Evolutionary conservation across 805 yeast genomes (phyloP).

Genomic region (Suhomyces canberraensis): DNA sequence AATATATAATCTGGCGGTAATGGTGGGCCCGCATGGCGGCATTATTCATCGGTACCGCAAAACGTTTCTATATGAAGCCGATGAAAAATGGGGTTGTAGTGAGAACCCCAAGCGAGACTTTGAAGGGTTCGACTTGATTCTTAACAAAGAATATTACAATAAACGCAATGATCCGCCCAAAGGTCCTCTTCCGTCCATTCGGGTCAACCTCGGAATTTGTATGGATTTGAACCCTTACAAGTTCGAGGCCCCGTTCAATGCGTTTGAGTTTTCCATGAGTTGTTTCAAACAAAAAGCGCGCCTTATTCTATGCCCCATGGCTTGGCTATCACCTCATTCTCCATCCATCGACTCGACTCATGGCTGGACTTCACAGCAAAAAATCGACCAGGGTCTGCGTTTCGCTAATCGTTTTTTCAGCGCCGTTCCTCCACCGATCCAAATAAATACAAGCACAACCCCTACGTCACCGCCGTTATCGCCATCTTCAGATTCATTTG

Average conservation of each 20-base stretch:
- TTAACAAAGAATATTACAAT: slow-evolving; percentile 19
- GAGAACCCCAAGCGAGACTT: slow-evolving; percentile 64
- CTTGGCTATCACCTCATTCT: slow-evolving; percentile 68
- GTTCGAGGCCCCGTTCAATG: slow-evolving; percentile 74
- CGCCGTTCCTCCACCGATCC: slow-evolving; percentile 2
- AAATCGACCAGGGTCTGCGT: slow-evolving; percentile 7
- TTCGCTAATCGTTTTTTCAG: slow-evolving; percentile 6
- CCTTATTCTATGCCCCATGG: slow-evolving; percentile 75
- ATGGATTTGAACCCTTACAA: slow-evolving; percentile 91
- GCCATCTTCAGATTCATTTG: slow-evolving; percentile 2
- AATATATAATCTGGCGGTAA: slow-evolving; percentile 69
- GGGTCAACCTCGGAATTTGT: slow-evolving; percentile 75
- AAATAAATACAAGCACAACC: background rate
- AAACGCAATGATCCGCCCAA: background rate
- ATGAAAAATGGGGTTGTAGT: slow-evolving; percentile 72
- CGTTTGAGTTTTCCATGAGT: slow-evolving; percentile 64
- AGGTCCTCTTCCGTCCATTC: slow-evolving; percentile 7
- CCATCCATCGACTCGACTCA: slow-evolving; percentile 26
- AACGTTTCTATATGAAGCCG: slow-evolving; percentile 72
- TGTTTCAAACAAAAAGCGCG: slow-evolving; percentile 48
- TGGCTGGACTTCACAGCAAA: slow-evolving; percentile 11
- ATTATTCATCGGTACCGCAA: slow-evolving; percentile 69
- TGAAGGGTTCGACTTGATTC: slow-evolving; percentile 42
- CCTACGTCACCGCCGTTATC: background rate
- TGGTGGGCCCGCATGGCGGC: slow-evolving; percentile 58